Base-by-base conservation (phyloP, 805 yeast species). In the Pichia deserticola region DNA sequence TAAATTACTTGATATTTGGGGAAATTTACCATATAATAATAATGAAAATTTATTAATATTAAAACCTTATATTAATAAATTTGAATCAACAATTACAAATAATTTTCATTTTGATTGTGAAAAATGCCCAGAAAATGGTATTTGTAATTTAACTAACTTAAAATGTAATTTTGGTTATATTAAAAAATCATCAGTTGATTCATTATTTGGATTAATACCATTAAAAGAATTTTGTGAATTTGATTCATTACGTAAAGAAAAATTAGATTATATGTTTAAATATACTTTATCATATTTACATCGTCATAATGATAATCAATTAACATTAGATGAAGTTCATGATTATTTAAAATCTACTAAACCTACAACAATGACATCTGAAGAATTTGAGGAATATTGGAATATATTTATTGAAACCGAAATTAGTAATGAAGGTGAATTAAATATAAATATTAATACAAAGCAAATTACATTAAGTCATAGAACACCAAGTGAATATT, bases 331-430 rank as follows among this genome's bases (percentile, higher is more conserved):
- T 77, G 65, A 85, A 81, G 62, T 95, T 86, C 34, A 75, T 75
- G 58, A 72, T 66, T 55, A 59, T 13, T 71, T 79, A 47, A 89
- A 96, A 64, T 88, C 87, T 11, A 77, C 73, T 42, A 67, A 60
- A 46, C 52, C 62, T 41, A 72, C 74, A 3, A 70, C 71, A 47
- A 75, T 75, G 49, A 65, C 75, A 1, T 77, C 73, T 48, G 81
- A 79, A 36, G 93, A 87, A 54, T 86, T 85, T 63, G 84, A 84
- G 56, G 84, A 79, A 51, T 72, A 86, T 51, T 89, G 96, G 96
- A 60, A 61, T 29, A 83, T 88, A 54, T 78, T 79, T 32, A 41
- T 40, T 32, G 15, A 53, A 15, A 15, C 35, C 20, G 53, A 50
- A 27, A 25, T 53, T 15, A 20, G 45, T 27, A 41, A 33, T 3